phyloP scores from a whole-genome alignment of 2,329 filamentous ascomycete genomes.

The Eurotiales sp. region DNA sequence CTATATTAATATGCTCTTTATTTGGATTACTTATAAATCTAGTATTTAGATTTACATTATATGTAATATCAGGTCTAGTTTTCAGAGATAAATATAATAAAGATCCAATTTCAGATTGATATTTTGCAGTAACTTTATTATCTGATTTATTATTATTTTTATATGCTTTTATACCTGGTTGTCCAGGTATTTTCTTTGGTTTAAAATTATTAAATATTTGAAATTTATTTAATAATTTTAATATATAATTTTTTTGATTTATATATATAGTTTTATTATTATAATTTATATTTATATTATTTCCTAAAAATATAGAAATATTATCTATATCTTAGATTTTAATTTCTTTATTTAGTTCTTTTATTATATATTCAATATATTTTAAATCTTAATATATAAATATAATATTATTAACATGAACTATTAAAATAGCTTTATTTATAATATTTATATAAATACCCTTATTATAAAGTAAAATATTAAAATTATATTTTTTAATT shows the following conservation, averaged over 20 bases:
- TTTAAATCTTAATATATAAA: slow-evolving; percentile 1
- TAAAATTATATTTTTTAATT: neutral
- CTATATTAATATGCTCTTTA: too few relatives aligned
- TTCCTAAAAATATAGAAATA: neutral
- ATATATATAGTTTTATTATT: too few relatives aligned
- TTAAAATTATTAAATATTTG: neutral
- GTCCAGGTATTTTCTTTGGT: too few relatives aligned
- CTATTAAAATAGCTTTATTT: neutral
- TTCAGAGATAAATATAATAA: too few relatives aligned
- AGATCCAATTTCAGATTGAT: too few relatives aligned
- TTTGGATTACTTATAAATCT: too few relatives aligned
- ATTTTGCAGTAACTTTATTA: too few relatives aligned
- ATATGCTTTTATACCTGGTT: too few relatives aligned
- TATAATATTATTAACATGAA: neutral
- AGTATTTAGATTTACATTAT: too few relatives aligned
- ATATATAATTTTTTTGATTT: neutral
- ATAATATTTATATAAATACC: neutral
- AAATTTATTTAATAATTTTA: neutral
- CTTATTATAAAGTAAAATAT: neutral
- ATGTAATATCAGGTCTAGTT: too few relatives aligned
- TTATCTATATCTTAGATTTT: neutral
- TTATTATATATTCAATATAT: neutral
- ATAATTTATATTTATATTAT: slow-evolving; percentile 4
- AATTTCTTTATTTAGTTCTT: neutral
- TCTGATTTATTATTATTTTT: too few relatives aligned